Evolutionary conservation across 805 yeast species (phyloP), one percentile per base, ranked within the genome.

Genomic region (Kodamaea nitidulidarum): DNA sequence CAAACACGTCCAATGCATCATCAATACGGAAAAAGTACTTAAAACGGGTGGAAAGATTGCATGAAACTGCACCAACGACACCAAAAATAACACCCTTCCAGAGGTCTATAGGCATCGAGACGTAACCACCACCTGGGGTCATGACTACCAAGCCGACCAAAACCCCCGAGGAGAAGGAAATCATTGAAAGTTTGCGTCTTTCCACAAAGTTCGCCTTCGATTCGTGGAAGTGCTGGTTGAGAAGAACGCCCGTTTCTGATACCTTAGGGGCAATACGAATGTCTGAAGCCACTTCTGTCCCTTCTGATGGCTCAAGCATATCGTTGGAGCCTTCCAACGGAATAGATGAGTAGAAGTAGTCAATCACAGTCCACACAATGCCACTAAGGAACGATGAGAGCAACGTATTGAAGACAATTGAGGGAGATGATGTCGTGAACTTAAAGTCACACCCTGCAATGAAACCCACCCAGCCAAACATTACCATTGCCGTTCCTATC

Each of bases 71-170:
- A 4, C 73, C 73, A 10, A 67, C 45, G 1, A 57, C 50, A 3
- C 73, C 73, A 46, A 58, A 66, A 1, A 67, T 61, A 24, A 68
- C 51, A 15, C 63, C 46, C 43, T 68, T 68, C 73, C 73, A 68
- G 27, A 63, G 61, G 15, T 61, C 65, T 3, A 52, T 49, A 2
- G 57, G 50, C 4, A 65, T 52, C 2, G 70, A 53, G 3, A 65
- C 46, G 40, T 58, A 68, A 0, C 73, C 73, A 9, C 73, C 73
- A 4, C 59, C 70, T 2, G 73, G 73, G 0, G 73, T 67, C 15
- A 61, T 57, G 3, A 63, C 70, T 10, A 67, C 73, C 36, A 68
- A 52, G 0, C 73, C 73, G 1, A 69, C 48, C 59, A 68, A 63
- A 5, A 62, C 39, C 1, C 73, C 73, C 2, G 70, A 63, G 16